These are phyloP conservation scores for Talaromyces proteolyticus DNA, from an alignment of 495 filamentous ascomycete species.

Conservation along the genomic window DNA sequence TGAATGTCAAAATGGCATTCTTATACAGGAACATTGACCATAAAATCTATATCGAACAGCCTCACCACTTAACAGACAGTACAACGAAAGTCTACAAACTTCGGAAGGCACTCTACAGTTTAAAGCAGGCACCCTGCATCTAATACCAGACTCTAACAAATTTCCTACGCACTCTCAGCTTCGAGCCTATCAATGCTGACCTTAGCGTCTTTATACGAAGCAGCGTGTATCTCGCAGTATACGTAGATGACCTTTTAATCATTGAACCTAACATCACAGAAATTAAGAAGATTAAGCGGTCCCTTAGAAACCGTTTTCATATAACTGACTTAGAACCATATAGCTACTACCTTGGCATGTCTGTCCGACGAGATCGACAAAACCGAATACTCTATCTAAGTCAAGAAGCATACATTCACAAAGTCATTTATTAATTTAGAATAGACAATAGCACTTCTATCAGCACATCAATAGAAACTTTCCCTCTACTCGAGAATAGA, in stretches of 20 bases:
- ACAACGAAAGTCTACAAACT: slow-evolving; percentile 16
- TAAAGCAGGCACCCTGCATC: slow-evolving; percentile 31
- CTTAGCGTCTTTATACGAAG: slow-evolving; percentile 16
- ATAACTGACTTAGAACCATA: slow-evolving; percentile 24
- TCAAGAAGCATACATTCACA: slow-evolving; percentile 17
- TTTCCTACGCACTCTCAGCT: slow-evolving; percentile 23
- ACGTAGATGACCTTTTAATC: slow-evolving; percentile 29
- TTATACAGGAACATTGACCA: slow-evolving; percentile 20
- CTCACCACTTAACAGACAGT: slow-evolving; percentile 12
- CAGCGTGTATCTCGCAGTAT: slow-evolving; percentile 20
- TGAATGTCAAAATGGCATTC: slow-evolving; percentile 27
- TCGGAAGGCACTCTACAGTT: slow-evolving; percentile 29
- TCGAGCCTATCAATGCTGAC: slow-evolving; percentile 15
- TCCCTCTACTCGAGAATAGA: slow-evolving; percentile 6
- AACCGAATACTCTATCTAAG: slow-evolving; percentile 15
- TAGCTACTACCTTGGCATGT: slow-evolving; percentile 29
- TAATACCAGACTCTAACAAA: slow-evolving; percentile 28
- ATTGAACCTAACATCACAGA: slow-evolving; percentile 11
- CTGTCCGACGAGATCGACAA: slow-evolving; percentile 13
- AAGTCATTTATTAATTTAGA: slow-evolving; percentile 11
- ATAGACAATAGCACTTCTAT: slow-evolving; percentile 10
- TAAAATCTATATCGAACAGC: slow-evolving; percentile 23
- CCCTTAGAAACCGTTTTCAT: slow-evolving; percentile 16
- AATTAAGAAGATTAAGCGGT: slow-evolving; percentile 20
- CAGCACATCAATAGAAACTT: slow-evolving; percentile 9